Conservation (phyloP, 2,329 filamentous ascomycete species). For the Colletotrichum simmondsii region DNA sequence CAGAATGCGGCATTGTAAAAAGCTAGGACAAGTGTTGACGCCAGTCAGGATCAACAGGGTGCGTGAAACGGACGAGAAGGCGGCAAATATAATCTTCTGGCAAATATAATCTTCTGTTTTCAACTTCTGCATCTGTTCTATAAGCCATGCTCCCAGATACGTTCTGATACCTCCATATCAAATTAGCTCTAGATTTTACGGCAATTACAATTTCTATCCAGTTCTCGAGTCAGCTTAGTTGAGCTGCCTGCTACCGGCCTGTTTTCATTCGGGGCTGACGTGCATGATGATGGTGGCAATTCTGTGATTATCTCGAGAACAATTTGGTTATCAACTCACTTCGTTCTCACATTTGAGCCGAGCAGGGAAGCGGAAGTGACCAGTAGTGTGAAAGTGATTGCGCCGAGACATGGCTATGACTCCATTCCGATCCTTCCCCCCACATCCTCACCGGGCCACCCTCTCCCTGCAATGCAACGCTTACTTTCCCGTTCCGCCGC, state of each 20-base stretch:
- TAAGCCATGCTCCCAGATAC: neutral
- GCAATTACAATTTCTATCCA: neutral
- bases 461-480: neutral
- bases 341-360: neutral
- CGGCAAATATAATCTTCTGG: neutral
- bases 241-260: neutral
- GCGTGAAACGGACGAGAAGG: neutral
- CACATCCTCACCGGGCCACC: neutral
- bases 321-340: neutral
- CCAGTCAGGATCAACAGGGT: neutral
- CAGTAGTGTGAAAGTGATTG: slow-evolving; percentile 45
- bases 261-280: neutral
- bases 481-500: neutral
- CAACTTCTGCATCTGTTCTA: neutral
- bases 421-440: neutral
- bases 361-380: neutral
- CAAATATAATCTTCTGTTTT: neutral
- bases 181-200: neutral
- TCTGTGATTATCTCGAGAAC: neutral
- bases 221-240: neutral
- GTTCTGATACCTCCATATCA: neutral
- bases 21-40: neutral
- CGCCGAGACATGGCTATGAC: neutral
- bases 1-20: neutral
- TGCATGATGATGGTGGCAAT: neutral